phyloP scores from a whole-genome alignment of 1,139 yeast genomes.

The Meyerozyma athensensis region DNA sequence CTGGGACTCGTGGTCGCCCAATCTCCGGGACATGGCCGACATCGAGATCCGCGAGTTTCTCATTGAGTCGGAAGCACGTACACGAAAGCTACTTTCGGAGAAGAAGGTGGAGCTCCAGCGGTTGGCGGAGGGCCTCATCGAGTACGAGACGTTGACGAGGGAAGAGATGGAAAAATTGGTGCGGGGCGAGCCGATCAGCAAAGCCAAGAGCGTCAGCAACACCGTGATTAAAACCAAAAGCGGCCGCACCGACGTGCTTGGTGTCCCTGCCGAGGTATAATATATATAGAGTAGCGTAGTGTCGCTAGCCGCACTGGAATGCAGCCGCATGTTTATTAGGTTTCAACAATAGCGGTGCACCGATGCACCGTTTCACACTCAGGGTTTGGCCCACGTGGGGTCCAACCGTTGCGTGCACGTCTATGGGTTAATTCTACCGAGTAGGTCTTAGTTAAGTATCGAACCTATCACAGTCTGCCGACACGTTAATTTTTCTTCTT shows the following conservation, averaged over 20 bases:
- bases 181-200: conserved; percentile 67
- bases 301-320: neutral
- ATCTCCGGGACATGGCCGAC: conserved; percentile 85
- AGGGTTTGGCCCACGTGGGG: conserved; percentile 1
- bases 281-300: neutral
- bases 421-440: neutral
- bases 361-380: neutral
- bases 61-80: conserved; percentile 71
- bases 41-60: conserved; percentile 78
- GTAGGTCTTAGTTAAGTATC: neutral
- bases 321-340: too few species aligned
- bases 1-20: conserved; percentile 94
- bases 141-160: conserved; percentile 89
- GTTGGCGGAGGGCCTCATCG: conserved; percentile 88
- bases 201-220: conserved; percentile 65
- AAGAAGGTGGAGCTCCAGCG: conserved; percentile 72
- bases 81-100: conserved; percentile 61
- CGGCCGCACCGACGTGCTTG: conserved; percentile 3
- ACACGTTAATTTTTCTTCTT: neutral
- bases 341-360: neutral
- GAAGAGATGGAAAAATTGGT: conserved; percentile 88
- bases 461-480: neutral
- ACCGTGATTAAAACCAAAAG: conserved; percentile 56
- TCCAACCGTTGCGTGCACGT: neutral
- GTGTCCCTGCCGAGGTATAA: conserved; percentile 3